Evolutionary conservation across 257 asterid genomes (phyloP).

Genomic region (Solanum bulbocastanum): DNA sequence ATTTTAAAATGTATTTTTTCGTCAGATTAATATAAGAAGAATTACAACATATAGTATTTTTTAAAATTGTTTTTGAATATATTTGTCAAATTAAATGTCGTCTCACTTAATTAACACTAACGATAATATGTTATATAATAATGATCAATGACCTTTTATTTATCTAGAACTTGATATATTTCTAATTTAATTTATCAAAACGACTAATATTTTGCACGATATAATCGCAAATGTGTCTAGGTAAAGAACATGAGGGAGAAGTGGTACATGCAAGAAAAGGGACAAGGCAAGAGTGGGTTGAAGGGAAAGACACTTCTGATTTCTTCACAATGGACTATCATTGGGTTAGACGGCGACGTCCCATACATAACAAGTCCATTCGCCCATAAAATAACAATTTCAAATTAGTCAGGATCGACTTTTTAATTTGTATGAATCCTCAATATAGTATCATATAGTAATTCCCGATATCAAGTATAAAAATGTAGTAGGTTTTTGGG

Average conservation of each 20-base stretch:
- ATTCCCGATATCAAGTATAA: not conserved
- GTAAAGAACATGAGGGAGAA: conserved; percentile 12
- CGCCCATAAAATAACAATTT: conserved; percentile 29
- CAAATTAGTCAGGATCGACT: not conserved
- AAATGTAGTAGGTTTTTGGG: not conserved
- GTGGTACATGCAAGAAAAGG: conserved; percentile 29
- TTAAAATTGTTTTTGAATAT: no score
- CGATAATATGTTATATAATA: not conserved
- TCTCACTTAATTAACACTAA: not conserved
- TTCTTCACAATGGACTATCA: conserved; percentile 64
- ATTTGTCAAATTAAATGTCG: no score
- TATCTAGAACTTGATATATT: not conserved
- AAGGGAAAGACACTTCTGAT: conserved; percentile 29
- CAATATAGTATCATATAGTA: not conserved
- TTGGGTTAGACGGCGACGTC: conserved; percentile 53
- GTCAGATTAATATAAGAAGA: not conserved
- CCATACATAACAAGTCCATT: conserved; percentile 57
- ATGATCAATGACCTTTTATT: not conserved
- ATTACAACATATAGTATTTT: no score
- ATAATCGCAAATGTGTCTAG: conserved; percentile 12
- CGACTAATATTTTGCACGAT: not conserved
- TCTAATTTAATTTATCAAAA: not conserved
- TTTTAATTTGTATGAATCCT: not conserved
- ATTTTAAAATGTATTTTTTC: not conserved
- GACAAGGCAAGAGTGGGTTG: conserved; percentile 42